Evolutionary conservation across 768 basidiomycete genomes (phyloP).

Genomic region (Omphalotus guepiniiformis): DNA sequence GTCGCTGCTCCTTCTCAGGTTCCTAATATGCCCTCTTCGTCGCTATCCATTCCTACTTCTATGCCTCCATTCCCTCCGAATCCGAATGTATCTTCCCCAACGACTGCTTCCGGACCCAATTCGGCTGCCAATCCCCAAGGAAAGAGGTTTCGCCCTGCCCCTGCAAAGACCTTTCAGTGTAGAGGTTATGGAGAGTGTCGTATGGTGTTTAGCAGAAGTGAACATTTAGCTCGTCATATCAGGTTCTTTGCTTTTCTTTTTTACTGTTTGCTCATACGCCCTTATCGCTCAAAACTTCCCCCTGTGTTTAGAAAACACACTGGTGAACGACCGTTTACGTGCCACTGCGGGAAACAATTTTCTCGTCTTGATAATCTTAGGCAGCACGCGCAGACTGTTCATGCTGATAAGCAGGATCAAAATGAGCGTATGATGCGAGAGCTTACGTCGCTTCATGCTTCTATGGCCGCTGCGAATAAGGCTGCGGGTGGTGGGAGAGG

Average conservation of each 20-base stretch:
- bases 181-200: slow-evolving; percentile 92
- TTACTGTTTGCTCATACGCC: slow-evolving; percentile 8
- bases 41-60: too few species aligned
- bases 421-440: slow-evolving; percentile 93
- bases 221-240: slow-evolving; percentile 94
- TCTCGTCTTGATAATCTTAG: slow-evolving; percentile 95
- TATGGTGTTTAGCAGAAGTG: slow-evolving; percentile 95
- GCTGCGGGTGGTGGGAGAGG: slow-evolving; percentile 16
- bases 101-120: not conserved
- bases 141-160: slow-evolving; percentile 77
- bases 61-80: too few species aligned
- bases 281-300: slow-evolving; percentile 11
- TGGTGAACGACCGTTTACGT: slow-evolving; percentile 93
- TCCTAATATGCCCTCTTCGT: too few species aligned
- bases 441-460: slow-evolving; percentile 76
- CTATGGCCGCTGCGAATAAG: slow-evolving; percentile 63
- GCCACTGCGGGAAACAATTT: slow-evolving; percentile 94
- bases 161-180: slow-evolving; percentile 94
- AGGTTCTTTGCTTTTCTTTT: slow-evolving; percentile 53
- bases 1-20: too few species aligned
- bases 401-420: slow-evolving; percentile 87
- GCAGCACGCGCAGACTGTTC: slow-evolving; percentile 96
- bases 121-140: not conserved
- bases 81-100: slow-evolving; percentile 1
- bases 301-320: slow-evolving; percentile 80